These are phyloP conservation scores for Basipetospora chlamydospora DNA, from an alignment of 2,329 filamentous ascomycete species.

Conservation along the genomic window DNA sequence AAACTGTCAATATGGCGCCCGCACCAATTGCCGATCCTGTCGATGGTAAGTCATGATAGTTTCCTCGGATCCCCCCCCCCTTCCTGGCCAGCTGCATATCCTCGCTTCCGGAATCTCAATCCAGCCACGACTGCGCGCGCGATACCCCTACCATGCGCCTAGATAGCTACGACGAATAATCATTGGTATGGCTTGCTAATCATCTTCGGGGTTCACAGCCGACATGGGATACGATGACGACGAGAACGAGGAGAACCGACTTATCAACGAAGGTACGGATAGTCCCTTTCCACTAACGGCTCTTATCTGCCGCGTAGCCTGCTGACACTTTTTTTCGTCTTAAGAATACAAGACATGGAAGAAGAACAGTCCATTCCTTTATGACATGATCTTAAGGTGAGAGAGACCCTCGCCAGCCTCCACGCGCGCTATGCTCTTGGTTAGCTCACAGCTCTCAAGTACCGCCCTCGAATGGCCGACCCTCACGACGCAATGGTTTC, in stretches of 20 bases:
- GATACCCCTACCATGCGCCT: too few relatives aligned
- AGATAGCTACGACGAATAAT: too few relatives aligned
- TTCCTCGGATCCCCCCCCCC: background rate
- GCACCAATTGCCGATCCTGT: background rate
- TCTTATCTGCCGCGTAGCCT: conserved; percentile 5
- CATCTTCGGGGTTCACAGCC: conserved; percentile 12
- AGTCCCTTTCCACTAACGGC: background rate
- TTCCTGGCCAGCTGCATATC: background rate
- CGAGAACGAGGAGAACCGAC: conserved; percentile 61
- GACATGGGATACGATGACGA: conserved; percentile 44
- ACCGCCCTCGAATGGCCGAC: conserved; percentile 96
- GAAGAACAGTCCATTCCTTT: conserved; percentile 97
- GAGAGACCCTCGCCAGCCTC: conserved; percentile 6
- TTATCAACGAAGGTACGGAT: conserved; percentile 73
- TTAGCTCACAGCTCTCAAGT: conserved; percentile 23
- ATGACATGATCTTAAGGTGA: conserved; percentile 86
- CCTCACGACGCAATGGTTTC: conserved; percentile 94
- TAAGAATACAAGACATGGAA: conserved; percentile 99
- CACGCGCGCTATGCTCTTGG: background rate
- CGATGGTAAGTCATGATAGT: conserved; percentile 2
- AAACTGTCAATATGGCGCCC: background rate
- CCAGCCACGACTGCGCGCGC: too few relatives aligned
- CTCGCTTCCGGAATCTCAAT: too few relatives aligned
- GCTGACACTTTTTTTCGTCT: conserved; percentile 4
- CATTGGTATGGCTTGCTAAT: too few relatives aligned